Evolutionary conservation across 78 protist genomes (phyloP).

Genomic region (Dictyostelium capitatum): DNA sequence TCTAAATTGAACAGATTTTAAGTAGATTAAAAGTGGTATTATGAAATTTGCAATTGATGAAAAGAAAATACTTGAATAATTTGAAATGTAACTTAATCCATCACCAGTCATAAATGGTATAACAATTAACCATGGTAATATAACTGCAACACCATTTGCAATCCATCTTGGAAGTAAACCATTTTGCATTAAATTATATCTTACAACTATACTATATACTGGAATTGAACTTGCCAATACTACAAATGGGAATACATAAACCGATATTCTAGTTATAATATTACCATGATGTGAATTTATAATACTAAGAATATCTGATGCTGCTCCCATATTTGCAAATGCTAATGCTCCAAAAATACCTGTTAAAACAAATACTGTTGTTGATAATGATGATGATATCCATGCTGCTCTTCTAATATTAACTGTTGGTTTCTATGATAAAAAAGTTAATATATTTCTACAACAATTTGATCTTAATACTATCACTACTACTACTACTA

Average conservation of each 20-base stretch:
- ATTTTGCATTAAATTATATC: slow-evolving; percentile 76
- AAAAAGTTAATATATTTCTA: too few relatives aligned
- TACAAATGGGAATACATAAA: slow-evolving; percentile 76
- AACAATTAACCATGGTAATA: slow-evolving; percentile 75
- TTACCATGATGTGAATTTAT: slow-evolving; percentile 41
- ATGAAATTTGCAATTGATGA: slow-evolving; percentile 74
- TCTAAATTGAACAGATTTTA: slow-evolving; percentile 40
- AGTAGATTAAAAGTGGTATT: slow-evolving; percentile 68
- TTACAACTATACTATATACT: slow-evolving; percentile 69
- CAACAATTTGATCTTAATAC: not conserved
- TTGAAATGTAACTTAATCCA: slow-evolving; percentile 34
- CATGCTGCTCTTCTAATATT: slow-evolving; percentile 41
- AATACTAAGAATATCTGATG: slow-evolving; percentile 37
- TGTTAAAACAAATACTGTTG: slow-evolving; percentile 11
- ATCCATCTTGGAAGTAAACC: slow-evolving; percentile 25
- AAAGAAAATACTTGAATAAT: slow-evolving; percentile 59
- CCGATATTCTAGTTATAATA: slow-evolving; percentile 37
- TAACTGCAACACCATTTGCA: slow-evolving; percentile 48
- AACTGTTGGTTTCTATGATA: slow-evolving; percentile 58
- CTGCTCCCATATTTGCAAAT: slow-evolving; percentile 19
- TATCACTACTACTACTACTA: slow-evolving; percentile 6
- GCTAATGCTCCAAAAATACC: slow-evolving; percentile 60
- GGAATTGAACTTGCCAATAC: slow-evolving; percentile 76
- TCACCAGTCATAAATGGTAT: slow-evolving; percentile 79
- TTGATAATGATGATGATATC: not conserved